Base-by-base conservation (phyloP, 2,329 filamentous ascomycete genomes). In the Sclerotinia nivalis region DNA sequence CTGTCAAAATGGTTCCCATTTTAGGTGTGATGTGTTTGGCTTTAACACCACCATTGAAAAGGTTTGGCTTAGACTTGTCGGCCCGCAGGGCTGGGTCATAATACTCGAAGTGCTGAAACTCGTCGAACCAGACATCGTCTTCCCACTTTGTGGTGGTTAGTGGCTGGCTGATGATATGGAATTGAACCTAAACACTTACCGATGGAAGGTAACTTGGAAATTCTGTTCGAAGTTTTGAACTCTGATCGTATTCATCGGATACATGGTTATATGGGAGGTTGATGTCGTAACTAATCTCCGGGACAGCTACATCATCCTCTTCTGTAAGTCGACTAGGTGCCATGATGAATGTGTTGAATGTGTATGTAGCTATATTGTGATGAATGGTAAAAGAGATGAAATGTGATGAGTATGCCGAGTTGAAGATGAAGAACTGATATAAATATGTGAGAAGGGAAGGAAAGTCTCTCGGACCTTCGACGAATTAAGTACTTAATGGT, bases 11-110 rank as follows among this genome's bases (percentile, higher is more conserved):
- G 4, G 80, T 81, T 25, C 81, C 81, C 72, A 83, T 81, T 47
- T 75, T 75, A n/a, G 80, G 80, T 15, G 80, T 81, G 54, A 91
- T 80, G 71, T 89, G 82, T 1, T 84, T 87, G 22, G 89, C 86
- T 73, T 89, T 85, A 31, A 84, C 88, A 0, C 88, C 88, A 1
- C 88, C 85, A 0, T 83, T 82, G 13, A 91, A 76, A 0, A 91
- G 82, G 15, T 84, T 83, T 71, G 84, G 88, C 81, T 90, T 90
- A 9, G 84, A 83, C 74, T 86, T 87, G 78, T 91, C 84, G 54
- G 91, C 91, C 70, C 82, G 81, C 54, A 84, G 77, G 6, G 82
- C 83, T 68, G 83, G 83, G 74, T 84, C 83, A 49, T 79, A 71
- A 72, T 82, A 84, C 43, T 82, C 78, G 74, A 83, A 84, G 50